These are phyloP conservation scores for Skeletonema costatum DNA, from an alignment of 108 stramenopile species.

Conservation along the genomic window DNA sequence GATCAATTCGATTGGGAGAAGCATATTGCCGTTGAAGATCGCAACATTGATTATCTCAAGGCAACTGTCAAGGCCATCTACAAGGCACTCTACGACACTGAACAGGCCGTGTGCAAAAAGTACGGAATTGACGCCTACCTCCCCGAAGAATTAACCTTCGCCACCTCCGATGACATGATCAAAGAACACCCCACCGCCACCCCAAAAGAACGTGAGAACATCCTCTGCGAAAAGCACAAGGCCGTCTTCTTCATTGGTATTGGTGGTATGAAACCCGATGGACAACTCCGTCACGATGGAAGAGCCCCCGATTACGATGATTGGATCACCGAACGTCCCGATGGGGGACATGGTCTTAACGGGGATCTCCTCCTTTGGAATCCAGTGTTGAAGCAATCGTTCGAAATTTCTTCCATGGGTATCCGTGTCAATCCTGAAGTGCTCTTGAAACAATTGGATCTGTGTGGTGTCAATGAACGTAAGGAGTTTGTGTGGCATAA, in stretches of 20 bases:
- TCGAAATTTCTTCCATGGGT: conserved; percentile 50
- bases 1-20: conserved; percentile 54
- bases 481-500: conserved; percentile 46
- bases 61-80: conserved; percentile 36
- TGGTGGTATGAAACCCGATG: conserved; percentile 39
- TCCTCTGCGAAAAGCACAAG: conserved; percentile 35
- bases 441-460: conserved; percentile 35
- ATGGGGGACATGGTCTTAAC: conserved; percentile 41
- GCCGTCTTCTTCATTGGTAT: conserved; percentile 52
- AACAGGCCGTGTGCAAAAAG: conserved; percentile 21
- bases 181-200: conserved; percentile 37
- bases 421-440: conserved; percentile 41
- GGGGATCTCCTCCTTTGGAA: conserved; percentile 50
- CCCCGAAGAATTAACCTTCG: conserved; percentile 25
- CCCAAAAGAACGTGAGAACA: conserved; percentile 48
- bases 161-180: conserved; percentile 28
- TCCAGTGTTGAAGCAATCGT: conserved; percentile 31
- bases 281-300: conserved; percentile 38
- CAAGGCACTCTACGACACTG: conserved; percentile 43
- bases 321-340: conserved; percentile 36
- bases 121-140: conserved; percentile 27
- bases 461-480: conserved; percentile 27
- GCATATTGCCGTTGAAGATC: conserved; percentile 11
- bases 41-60: conserved; percentile 43
- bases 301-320: conserved; percentile 49